Evolutionary conservation across 2,329 filamentous ascomycete genomes (phyloP), one percentile per base, ranked within the genome.

Genomic region (Phaeosphaeriaceae sp.): DNA sequence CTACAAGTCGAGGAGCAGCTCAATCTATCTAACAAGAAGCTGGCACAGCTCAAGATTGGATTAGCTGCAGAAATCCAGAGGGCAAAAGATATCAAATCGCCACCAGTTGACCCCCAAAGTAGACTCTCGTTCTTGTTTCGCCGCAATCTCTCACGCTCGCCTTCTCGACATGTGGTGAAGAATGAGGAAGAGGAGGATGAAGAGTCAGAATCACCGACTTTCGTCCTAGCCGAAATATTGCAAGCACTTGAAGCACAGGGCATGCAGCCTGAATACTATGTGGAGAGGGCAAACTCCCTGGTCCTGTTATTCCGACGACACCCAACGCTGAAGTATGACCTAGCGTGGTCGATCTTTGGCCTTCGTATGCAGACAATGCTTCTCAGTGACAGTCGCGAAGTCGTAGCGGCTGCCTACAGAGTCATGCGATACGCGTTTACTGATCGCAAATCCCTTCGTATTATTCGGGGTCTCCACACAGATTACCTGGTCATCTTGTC

Each of bases 251-350:
- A 99, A 71, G 82, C 87, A 11, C 89, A 92, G 68, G 90, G 90
- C 20, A 90, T 97, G 86, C 84, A 86, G 35, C 87, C 93, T 0
- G 94, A 97, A 73, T 97, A 96, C 76, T 99, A 99, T 68, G 93
- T 99, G 43, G 90, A 89, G 51, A 86, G 91, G 54, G 92, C 92
- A 20, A 99, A 99, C 69, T 89, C 85, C 57, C 81, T 99, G 7
- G 94, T 97, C n/a, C 90, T 95, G 54, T 80, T 99, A n/a, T 96
- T 99, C 76, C 96, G 93, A 72, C 84, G 91, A 44, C 86, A 97
- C 73, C 90, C 92, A 1, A 93, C 90, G 1, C 81, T 99, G 48
- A 99, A 99, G 70, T 97, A 97, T 71, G 95, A 99, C 73, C 78
- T 99, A 40, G 92, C 91, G 1, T 99, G 94, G 94, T 89, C 92